Percentiles rank a stretch among this genome's conserved stretches.
Conservation (phyloP, 1,284 basidiomycete genomes). For the Porodaedalea pini region DNA sequence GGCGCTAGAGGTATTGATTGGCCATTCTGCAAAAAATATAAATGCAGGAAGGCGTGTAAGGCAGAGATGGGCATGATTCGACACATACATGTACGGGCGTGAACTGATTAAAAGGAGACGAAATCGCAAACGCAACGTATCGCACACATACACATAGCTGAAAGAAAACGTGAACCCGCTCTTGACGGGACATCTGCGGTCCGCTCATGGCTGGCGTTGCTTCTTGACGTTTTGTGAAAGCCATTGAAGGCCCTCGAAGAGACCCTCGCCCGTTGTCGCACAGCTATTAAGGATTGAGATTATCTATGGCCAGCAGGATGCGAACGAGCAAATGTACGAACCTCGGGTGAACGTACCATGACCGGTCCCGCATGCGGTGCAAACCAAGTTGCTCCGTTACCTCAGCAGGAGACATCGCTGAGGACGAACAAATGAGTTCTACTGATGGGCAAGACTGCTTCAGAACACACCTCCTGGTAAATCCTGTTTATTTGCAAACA, state of each 20-base stretch:
- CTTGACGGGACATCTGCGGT: neutral
- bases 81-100: constrained; percentile 3
- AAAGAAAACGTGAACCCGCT: constrained; percentile 3
- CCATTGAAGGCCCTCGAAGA: constrained; percentile 96
- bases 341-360: constrained; percentile 99
- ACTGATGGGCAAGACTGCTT: constrained; percentile 13
- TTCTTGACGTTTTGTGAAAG: constrained; percentile 95
- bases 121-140: neutral
- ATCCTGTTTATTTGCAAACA: constrained; percentile 99
- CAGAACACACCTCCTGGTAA: constrained; percentile 81
- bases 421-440: constrained; percentile 5
- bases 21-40: neutral
- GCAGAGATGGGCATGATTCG: constrained; percentile 1
- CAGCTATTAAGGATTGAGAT: constrained; percentile 51
- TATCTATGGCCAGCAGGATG: neutral
- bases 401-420: constrained; percentile 98
- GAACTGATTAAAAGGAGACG: constrained; percentile 7
- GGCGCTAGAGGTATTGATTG: neutral
- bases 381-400: constrained; percentile 97
- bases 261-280: constrained; percentile 92
- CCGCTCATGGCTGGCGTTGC: constrained; percentile 55
- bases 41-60: neutral
- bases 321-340: neutral
- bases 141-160: neutral
- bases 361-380: constrained; percentile 93